Evolutionary conservation across 306 rosid species (phyloP), one percentile per base, ranked within the genome.

Genomic region (Fragaria ananassa): DNA sequence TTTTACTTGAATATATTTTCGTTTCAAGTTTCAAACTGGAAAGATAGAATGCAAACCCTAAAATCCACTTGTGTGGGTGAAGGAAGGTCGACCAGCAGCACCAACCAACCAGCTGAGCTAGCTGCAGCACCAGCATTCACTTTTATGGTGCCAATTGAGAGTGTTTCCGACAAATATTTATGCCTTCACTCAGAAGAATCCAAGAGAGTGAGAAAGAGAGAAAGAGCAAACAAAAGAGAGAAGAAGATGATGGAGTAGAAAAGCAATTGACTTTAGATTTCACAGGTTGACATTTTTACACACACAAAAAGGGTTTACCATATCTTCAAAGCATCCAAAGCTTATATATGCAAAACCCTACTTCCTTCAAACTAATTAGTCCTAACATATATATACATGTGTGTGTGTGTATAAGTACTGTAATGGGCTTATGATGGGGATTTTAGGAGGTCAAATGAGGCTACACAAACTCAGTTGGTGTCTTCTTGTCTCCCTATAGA

Each of bases 101-200:
- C 89, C 89, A 90, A 84, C 83, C 85, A 72, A 10, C 5, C 17
- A 71, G 68, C 41, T 63, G 68, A 31, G 23, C 69, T 14, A 42
- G 44, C 68, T 64, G 68, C 69, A 35, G n/a, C 69, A 64, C 69
- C 45, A 35, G 8, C 19, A 64, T 64, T 64, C 17, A 39, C 68
- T 58, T 84, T 87, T 85, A 79, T 81, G 80, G 83, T 70, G 60
- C 80, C 89, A 84, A 84, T 84, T 85, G 92, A 91, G 82, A 91
- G 88, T 89, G 97, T 91, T 83, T 91, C 97, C 97, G 93, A 89
- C 92, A 63, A 63, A 34, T 63, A 85, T 85, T 87, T 80, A 87
- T 87, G 82, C 89, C 96, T 93, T 93, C 83, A 84, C 88, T 82
- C 85, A 83, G 66, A 88, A 93, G 98, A 87, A 89, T 93, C 89